These are phyloP conservation scores for Fistulinella cinereoalba DNA, from an alignment of 1,284 basidiomycete genomes.

Conservation along the genomic window DNA sequence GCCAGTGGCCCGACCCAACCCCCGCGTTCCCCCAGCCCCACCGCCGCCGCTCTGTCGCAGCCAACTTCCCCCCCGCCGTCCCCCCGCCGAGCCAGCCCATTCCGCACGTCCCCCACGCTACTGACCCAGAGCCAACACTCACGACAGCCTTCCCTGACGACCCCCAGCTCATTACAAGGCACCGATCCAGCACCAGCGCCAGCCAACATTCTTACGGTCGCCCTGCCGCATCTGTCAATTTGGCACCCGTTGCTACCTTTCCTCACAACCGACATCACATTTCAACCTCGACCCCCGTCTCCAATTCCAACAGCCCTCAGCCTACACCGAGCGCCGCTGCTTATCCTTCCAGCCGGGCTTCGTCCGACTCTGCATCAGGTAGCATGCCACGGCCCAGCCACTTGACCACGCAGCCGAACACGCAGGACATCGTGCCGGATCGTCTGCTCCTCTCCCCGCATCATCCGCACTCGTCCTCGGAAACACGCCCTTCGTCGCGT, in stretches of 20 bases:
- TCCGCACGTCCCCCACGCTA: slow-evolving; percentile 50
- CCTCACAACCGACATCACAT: slow-evolving; percentile 50
- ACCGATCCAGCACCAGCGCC: slow-evolving; percentile 31
- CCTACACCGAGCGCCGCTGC: slow-evolving; percentile 30
- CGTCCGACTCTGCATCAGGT: slow-evolving; percentile 56
- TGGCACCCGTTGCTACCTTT: slow-evolving; percentile 59
- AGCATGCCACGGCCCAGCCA: slow-evolving; percentile 45
- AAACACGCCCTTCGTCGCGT: slow-evolving; percentile 64
- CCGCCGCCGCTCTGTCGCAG: slow-evolving; percentile 65
- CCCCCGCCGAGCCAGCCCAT: slow-evolving; percentile 77
- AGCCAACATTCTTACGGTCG: slow-evolving; percentile 42
- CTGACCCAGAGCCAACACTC: slow-evolving; percentile 18
- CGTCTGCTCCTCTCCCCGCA: slow-evolving; percentile 46
- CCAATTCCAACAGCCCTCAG: slow-evolving; percentile 26
- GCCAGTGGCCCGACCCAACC: slow-evolving; percentile 49
- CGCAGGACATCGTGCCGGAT: slow-evolving; percentile 42
- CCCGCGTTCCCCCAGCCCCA: slow-evolving; percentile 33
- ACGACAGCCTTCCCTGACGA: slow-evolving; percentile 16
- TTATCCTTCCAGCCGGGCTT: slow-evolving; percentile 32
- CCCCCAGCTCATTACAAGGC: slow-evolving; percentile 20
- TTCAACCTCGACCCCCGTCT: slow-evolving; percentile 36
- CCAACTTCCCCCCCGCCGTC: slow-evolving; percentile 57
- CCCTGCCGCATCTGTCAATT: slow-evolving; percentile 51
- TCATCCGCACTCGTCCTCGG: slow-evolving; percentile 34
- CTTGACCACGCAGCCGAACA: slow-evolving; percentile 34